Conservation (phyloP, 257 asterid species). For the Gynochthodes officinalis region DNA sequence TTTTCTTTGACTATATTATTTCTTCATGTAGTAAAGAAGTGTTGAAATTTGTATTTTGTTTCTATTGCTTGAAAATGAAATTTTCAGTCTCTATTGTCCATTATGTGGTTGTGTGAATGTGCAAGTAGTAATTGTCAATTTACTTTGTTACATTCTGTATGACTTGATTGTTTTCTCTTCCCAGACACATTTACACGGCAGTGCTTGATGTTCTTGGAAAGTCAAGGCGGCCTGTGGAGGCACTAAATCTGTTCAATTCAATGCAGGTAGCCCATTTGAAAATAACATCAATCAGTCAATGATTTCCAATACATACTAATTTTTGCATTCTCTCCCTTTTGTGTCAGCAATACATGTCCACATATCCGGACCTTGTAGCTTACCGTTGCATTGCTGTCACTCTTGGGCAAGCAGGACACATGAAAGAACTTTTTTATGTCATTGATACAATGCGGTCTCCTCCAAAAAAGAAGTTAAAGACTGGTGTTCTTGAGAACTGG, state of each 20-base stretch:
- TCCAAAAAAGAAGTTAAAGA: constrained; percentile 79
- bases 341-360: constrained; percentile 62
- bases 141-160: neutral
- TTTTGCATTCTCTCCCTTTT: constrained; percentile 1
- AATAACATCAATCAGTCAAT: neutral
- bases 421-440: constrained; percentile 90
- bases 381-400: constrained; percentile 86
- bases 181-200: constrained; percentile 72
- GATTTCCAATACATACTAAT: constrained; percentile 7
- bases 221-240: constrained; percentile 92
- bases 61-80: neutral
- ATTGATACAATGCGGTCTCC: constrained; percentile 87
- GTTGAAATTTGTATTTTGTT: neutral
- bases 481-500: constrained; percentile 68
- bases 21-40: neutral
- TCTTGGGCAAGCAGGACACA: constrained; percentile 97
- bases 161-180: constrained; percentile 11
- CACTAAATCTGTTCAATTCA: constrained; percentile 68
- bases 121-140: neutral
- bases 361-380: constrained; percentile 85
- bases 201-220: constrained; percentile 87
- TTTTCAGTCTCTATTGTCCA: neutral
- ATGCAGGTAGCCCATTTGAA: constrained; percentile 64
- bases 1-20: neutral
- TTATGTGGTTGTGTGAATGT: neutral